Evolutionary conservation across 2,329 filamentous ascomycete species (phyloP).

Genomic region (Phialemoniopsis sp.): DNA sequence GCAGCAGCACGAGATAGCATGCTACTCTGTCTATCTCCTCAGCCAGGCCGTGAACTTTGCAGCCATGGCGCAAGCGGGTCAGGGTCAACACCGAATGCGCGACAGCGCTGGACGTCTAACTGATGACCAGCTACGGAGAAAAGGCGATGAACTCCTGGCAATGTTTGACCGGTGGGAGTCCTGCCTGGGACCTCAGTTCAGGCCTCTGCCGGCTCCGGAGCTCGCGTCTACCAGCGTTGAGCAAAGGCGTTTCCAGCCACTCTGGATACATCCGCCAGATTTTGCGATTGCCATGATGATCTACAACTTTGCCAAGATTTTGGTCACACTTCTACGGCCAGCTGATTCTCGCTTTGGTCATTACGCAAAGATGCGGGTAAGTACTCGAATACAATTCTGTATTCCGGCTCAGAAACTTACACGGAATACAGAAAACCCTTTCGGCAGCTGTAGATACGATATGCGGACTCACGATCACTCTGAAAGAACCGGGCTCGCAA

Average conservation of each 20-base stretch:
- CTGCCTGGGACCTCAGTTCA: conserved; percentile 30
- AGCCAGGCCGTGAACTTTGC: conserved; percentile 47
- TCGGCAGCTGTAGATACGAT: conserved; percentile 42
- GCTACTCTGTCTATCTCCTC: conserved; percentile 45
- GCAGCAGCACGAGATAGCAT: conserved; percentile 42
- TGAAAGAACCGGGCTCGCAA: conserved; percentile 32
- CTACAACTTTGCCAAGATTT: conserved; percentile 46
- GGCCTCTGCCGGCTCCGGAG: conserved; percentile 26
- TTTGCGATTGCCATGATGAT: conserved; percentile 45
- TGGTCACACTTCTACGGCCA: conserved; percentile 48
- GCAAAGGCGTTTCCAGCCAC: no score
- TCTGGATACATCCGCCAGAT: conserved; percentile 44
- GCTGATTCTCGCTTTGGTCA: conserved; percentile 44
- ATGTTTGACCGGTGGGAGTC: conserved; percentile 21
- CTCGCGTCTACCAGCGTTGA: no score
- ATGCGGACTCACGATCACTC: conserved; percentile 42
- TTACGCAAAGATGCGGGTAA: conserved; percentile 21
- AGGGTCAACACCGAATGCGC: conserved; percentile 5
- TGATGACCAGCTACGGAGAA: no score
- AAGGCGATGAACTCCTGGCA: conserved; percentile 10
- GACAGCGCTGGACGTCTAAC: conserved; percentile 7
- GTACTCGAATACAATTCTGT: no score
- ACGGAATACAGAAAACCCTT: conserved; percentile 12
- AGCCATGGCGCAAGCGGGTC: conserved; percentile 3
- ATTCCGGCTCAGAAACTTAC: no score